Evolutionary conservation across 2,329 filamentous ascomycete species (phyloP).

Genomic region (Stagonosporopsis tanaceti): DNA sequence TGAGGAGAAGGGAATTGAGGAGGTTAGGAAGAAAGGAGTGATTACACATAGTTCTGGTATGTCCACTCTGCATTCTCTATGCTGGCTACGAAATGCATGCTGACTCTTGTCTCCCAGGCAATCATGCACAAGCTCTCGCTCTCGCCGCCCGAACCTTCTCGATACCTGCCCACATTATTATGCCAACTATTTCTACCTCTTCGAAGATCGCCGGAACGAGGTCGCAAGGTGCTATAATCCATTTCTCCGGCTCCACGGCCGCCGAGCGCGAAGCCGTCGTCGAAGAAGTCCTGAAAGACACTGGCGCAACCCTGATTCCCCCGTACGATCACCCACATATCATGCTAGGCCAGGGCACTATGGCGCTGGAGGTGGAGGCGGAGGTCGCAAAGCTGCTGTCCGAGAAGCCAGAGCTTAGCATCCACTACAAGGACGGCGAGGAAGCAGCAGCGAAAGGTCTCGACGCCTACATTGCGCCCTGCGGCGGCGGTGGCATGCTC

Average conservation of each 20-base stretch:
- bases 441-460: conserved; percentile 33
- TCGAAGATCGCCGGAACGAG: conserved; percentile 86
- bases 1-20: conserved; percentile 58
- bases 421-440: conserved; percentile 2
- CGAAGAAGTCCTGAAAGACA: conserved; percentile 71
- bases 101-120: conserved; percentile 64
- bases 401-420: conserved; percentile 22
- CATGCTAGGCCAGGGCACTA: conserved; percentile 91
- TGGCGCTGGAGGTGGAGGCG: conserved; percentile 80
- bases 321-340: conserved; percentile 94
- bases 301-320: conserved; percentile 80
- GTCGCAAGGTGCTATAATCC: conserved; percentile 77
- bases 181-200: conserved; percentile 86
- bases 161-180: conserved; percentile 87
- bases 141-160: conserved; percentile 78
- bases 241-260: conserved; percentile 83
- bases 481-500: conserved; percentile 89
- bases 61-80: conserved; percentile 16
- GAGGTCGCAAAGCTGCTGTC: conserved; percentile 69
- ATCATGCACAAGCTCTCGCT: conserved; percentile 92
- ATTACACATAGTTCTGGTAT: conserved; percentile 89
- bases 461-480: conserved; percentile 74
- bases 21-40: conserved; percentile 70
- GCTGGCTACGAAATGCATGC: background rate
- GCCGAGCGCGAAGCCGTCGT: conserved; percentile 83